Base-by-base conservation (phyloP, 1,139 yeast species). In the Yamadazyma epiphylla region DNA sequence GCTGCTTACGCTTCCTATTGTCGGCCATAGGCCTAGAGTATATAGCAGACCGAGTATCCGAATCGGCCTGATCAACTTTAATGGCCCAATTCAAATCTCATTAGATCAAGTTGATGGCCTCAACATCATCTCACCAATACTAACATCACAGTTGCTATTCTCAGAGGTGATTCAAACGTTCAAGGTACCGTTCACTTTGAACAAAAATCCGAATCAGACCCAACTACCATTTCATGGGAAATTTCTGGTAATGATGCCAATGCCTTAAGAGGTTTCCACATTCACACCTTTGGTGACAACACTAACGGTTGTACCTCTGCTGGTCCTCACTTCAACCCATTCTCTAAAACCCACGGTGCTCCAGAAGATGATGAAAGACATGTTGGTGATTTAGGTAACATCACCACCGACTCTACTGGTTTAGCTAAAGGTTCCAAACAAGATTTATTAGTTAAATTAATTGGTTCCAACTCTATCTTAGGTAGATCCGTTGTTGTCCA, bases 241-340 rank as follows among this genome's bases (percentile, higher is more conserved):
- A 84, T 91, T 54, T 51, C 76, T 32, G 97, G 97, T 56, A 86
- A 87, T 63, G 81, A 79, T 46, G 70, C 96, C 41, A 82, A 86
- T 51, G 88, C 96, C 29, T 67, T 74, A 61, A 83, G 96, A 65
- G 98, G 97, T 30, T 89, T 91, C 95, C 98, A 91, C 74, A 70
- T 91, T 58, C 98, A 91, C 68, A 84, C 86, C 57, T 91, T 89
- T 55, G 98, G 98, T 70, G 98, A 91, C 74, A 87, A 88, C 77
- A 88, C 97, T 68, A 89, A 91, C 60, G 97, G 98, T 42, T 89
- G 97, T 70, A 88, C 96, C 40, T 87, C 96, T 45, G 97, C 98
- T 35, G 98, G 98, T 53, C 96, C 96, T 38, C 98, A 91, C 70
- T 89, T 87, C 80, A 91, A 91, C 77, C 97, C 97, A 46, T 84